Percentiles rank a stretch among this genome's conserved stretches.
phyloP scores from a whole-genome alignment of 352 stramenopile genomes.

The Globisporangium emineosum region DNA sequence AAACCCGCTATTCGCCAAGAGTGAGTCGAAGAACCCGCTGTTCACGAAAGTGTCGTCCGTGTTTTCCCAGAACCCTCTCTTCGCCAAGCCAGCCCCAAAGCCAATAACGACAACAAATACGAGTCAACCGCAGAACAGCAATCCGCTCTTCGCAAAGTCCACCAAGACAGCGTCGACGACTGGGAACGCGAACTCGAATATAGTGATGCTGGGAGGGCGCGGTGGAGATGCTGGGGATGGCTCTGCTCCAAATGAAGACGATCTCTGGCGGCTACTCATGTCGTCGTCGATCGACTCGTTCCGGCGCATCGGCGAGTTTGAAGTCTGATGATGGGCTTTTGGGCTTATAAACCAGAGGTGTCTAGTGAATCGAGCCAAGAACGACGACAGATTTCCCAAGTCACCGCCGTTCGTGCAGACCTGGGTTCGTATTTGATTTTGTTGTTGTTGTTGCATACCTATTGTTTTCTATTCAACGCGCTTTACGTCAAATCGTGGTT shows the following conservation, averaged over 20 bases:
- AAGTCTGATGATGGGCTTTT: slow-evolving; percentile 28
- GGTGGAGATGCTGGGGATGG: background rate
- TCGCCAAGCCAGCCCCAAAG: background rate
- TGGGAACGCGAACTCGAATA: background rate
- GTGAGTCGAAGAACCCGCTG: background rate
- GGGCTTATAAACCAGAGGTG: background rate
- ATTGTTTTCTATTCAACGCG: no score
- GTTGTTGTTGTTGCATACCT: no score
- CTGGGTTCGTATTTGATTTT: no score
- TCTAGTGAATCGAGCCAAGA: background rate
- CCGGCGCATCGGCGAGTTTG: slow-evolving; percentile 33
- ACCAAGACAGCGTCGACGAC: background rate
- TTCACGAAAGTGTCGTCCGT: slow-evolving; percentile 2
- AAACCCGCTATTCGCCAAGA: slow-evolving; percentile 11
- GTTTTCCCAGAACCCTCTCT: slow-evolving; percentile 2
- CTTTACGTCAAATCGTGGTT: no score
- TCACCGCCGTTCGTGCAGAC: no score
- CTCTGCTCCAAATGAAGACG: slow-evolving; percentile 43
- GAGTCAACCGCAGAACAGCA: slow-evolving; percentile 12
- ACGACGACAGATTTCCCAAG: no score
- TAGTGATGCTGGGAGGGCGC: background rate
- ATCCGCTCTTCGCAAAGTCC: slow-evolving; percentile 23
- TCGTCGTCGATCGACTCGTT: slow-evolving; percentile 61
- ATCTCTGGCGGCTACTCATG: slow-evolving; percentile 75
- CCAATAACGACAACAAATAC: background rate